Conservation (phyloP, 164 flowering plant species). For the Vitis labrusca region DNA sequence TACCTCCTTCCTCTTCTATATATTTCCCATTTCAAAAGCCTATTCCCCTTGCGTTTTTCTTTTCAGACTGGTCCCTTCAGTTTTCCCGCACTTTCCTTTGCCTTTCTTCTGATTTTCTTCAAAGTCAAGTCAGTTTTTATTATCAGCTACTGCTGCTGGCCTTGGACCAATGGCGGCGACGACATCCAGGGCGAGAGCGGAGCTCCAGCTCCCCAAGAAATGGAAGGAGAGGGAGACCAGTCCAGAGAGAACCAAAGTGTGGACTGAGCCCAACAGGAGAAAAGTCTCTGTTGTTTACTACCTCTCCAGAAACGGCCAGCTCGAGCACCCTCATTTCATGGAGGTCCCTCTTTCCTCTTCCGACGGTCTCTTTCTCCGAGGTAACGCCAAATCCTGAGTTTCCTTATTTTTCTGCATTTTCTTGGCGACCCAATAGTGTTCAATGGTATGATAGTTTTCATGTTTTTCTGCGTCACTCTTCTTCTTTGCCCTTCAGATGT, state of each 20-base stretch:
- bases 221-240: constrained; percentile 29
- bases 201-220: constrained; percentile 22
- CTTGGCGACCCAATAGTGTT: too few species aligned
- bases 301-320: constrained; percentile 78
- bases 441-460: too few species aligned
- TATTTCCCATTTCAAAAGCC: too few species aligned
- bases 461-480: neutral
- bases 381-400: neutral
- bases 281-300: constrained; percentile 86
- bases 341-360: constrained; percentile 62
- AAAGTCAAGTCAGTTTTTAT: neutral
- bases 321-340: constrained; percentile 95
- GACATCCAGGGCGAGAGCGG: constrained; percentile 4
- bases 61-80: neutral
- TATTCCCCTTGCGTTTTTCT: too few species aligned
- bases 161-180: constrained; percentile 18
- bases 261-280: constrained; percentile 32
- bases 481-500: constrained; percentile 53
- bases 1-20: neutral
- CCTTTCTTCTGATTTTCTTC: neutral
- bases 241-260: constrained; percentile 37
- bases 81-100: neutral
- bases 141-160: neutral
- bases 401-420: neutral
- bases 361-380: neutral